Percentiles rank a stretch among this genome's conserved stretches.
These are phyloP conservation scores for Kluyveromyces wickerhamii DNA, from an alignment of 805 yeast genomes.

Conservation along the genomic window DNA sequence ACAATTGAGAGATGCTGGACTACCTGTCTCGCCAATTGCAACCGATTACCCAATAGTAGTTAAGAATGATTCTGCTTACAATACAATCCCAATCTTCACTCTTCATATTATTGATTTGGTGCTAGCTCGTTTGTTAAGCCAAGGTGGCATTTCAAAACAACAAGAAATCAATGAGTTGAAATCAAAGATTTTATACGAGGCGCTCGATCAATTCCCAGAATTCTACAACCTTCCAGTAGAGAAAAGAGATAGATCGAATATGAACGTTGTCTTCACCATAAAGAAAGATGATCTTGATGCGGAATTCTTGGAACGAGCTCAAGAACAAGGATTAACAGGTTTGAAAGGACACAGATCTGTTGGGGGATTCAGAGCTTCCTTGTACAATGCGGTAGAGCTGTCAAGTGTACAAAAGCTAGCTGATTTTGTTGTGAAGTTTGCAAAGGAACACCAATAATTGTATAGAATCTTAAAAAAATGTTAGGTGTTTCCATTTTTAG, in stretches of 20 bases:
- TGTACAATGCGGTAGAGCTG: constrained; percentile 77
- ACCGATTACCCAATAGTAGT: constrained; percentile 82
- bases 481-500: not conserved
- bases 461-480: too few species aligned
- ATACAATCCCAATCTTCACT: constrained; percentile 92
- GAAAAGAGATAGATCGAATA: constrained; percentile 59
- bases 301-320: constrained; percentile 63
- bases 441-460: constrained; percentile 25
- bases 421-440: constrained; percentile 54
- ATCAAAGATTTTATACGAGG: constrained; percentile 54
- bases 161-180: constrained; percentile 51
- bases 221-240: constrained; percentile 63
- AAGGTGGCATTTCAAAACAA: constrained; percentile 69
- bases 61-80: constrained; percentile 85
- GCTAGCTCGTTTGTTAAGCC: constrained; percentile 47
- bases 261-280: constrained; percentile 90
- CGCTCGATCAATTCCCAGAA: constrained; percentile 57
- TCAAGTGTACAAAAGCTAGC: constrained; percentile 51
- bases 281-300: constrained; percentile 56
- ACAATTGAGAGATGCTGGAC: constrained; percentile 45
- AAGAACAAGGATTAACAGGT: constrained; percentile 53
- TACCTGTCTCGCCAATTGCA: constrained; percentile 87
- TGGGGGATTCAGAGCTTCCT: constrained; percentile 92
- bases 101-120: constrained; percentile 80
- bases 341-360: constrained; percentile 95